Evolutionary conservation across 1,284 basidiomycete species (phyloP).

Genomic region (Boletus hoseneyae): DNA sequence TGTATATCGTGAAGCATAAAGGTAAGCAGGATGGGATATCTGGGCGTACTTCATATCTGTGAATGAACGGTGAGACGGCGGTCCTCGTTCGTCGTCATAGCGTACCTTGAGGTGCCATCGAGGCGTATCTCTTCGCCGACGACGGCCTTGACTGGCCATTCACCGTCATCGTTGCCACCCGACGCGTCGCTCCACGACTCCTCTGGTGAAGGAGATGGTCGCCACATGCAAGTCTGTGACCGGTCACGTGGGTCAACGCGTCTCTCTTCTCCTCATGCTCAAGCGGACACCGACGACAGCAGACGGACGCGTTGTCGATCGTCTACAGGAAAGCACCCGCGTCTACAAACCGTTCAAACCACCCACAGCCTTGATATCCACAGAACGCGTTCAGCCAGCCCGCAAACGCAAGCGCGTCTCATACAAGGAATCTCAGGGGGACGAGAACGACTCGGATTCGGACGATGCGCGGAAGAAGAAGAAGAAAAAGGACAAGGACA

Average conservation of each 20-base stretch:
- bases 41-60: conserved; percentile 35
- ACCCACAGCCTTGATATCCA: conserved; percentile 49
- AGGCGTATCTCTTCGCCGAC: conserved; percentile 40
- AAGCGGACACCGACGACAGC: conserved; percentile 63
- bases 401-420: conserved; percentile 83
- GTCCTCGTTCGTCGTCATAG: neutral
- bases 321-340: conserved; percentile 65
- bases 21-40: neutral
- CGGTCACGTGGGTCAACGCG: conserved; percentile 22
- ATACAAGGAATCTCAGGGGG: conserved; percentile 61
- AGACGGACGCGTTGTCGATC: conserved; percentile 63
- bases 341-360: conserved; percentile 80
- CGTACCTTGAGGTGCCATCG: conserved; percentile 33
- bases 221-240: conserved; percentile 21
- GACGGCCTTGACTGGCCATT: conserved; percentile 37
- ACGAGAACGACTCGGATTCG: conserved; percentile 50
- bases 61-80: conserved; percentile 6
- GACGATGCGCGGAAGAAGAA: conserved; percentile 51
- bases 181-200: conserved; percentile 36
- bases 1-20: conserved; percentile 20
- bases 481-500: conserved; percentile 52
- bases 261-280: conserved; percentile 45
- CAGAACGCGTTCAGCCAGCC: conserved; percentile 60
- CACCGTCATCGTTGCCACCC: conserved; percentile 27
- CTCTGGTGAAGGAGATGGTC: conserved; percentile 31